phyloP scores from a whole-genome alignment of 805 yeast genomes.

The Schizosaccharomyces octosporus region DNA sequence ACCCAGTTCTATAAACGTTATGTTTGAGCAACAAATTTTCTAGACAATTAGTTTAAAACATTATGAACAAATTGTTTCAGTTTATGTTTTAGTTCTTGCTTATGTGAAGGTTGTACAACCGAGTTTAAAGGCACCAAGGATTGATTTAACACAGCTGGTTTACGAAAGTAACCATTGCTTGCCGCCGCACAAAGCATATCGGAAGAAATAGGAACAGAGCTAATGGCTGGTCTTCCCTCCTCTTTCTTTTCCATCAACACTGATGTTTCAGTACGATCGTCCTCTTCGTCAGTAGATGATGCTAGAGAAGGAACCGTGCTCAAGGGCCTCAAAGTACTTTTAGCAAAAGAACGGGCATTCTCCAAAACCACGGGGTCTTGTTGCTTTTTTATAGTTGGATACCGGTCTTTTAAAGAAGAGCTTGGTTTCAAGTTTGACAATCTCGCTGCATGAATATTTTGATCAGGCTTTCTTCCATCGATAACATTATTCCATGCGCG shows the following conservation, averaged over 20 bases:
- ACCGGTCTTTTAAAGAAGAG: not conserved
- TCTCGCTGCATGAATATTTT: not conserved
- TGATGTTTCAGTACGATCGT: too few relatives aligned
- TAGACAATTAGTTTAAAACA: not conserved
- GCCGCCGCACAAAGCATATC: not conserved
- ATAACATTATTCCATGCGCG: not conserved
- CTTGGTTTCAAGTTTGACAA: not conserved
- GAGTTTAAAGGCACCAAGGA: not conserved
- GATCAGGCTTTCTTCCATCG: not conserved
- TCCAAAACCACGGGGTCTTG: too few relatives aligned
- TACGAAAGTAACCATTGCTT: not conserved
- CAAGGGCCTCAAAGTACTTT: too few relatives aligned
- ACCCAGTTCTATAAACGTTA: too few relatives aligned
- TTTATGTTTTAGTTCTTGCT: not conserved
- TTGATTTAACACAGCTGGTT: not conserved
- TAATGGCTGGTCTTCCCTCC: not conserved
- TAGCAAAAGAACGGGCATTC: too few relatives aligned
- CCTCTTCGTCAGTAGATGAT: too few relatives aligned
- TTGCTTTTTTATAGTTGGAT: too few relatives aligned
- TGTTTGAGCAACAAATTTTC: too few relatives aligned
- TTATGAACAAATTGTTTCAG: not conserved
- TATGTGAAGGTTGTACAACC: not conserved
- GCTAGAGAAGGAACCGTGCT: too few relatives aligned
- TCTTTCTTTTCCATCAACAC: too few relatives aligned
- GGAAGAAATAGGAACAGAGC: not conserved